Conservation (phyloP, 768 basidiomycete genomes). For the Leucosporidium scottii region DNA sequence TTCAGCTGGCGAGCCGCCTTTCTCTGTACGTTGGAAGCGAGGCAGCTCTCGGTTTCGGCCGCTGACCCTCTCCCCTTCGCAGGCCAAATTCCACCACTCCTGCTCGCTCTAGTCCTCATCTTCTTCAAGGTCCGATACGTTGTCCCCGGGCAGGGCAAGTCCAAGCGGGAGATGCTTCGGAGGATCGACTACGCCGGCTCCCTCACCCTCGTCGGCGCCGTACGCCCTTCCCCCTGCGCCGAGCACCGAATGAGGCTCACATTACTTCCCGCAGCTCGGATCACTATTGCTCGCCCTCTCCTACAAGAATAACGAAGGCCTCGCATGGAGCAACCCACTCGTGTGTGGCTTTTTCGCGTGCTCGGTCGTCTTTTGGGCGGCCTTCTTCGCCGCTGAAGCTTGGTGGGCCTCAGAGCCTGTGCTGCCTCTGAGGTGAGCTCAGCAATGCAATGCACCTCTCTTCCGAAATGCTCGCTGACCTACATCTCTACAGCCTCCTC, state of each 20-base stretch:
- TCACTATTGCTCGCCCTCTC: slow-evolving; percentile 41
- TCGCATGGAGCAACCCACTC: slow-evolving; percentile 58
- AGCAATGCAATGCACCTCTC: too few species aligned
- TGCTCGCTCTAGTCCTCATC: slow-evolving; percentile 64
- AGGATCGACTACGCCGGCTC: slow-evolving; percentile 83
- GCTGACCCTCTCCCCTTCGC: slow-evolving; percentile 1
- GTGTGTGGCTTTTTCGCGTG: slow-evolving; percentile 47
- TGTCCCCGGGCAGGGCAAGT: slow-evolving; percentile 48
- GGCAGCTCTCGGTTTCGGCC: slow-evolving; percentile 19
- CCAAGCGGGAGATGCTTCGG: slow-evolving; percentile 27
- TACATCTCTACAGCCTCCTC: slow-evolving; percentile 4
- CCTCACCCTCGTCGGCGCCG: slow-evolving; percentile 59
- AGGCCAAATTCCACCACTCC: slow-evolving; percentile 65
- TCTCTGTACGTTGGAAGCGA: slow-evolving; percentile 45
- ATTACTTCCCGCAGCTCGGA: slow-evolving; percentile 29
- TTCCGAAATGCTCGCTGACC: too few species aligned
- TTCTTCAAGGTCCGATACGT: slow-evolving; percentile 68
- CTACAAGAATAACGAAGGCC: slow-evolving; percentile 39
- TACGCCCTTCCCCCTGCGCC: background rate
- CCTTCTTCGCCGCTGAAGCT: slow-evolving; percentile 74
- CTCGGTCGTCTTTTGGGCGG: slow-evolving; percentile 42
- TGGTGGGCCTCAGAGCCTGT: slow-evolving; percentile 74
- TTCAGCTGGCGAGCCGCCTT: slow-evolving; percentile 70
- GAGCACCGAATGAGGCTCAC: background rate
- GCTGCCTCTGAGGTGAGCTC: slow-evolving; percentile 73